Base-by-base conservation (phyloP, 164 flowering plant species). In the Akebia trifoliata region DNA sequence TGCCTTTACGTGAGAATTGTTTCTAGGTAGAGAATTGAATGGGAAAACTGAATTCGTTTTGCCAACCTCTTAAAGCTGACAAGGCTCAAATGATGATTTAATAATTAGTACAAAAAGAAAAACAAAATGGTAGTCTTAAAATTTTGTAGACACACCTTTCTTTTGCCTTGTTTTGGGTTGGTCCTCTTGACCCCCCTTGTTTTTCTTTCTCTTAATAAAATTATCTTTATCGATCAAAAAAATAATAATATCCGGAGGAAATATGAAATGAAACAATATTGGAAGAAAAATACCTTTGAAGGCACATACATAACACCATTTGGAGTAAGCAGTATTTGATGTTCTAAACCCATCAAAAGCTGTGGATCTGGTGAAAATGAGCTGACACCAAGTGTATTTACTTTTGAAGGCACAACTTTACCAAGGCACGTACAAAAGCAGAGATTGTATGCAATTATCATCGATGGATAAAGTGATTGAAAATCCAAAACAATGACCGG, bases 381-480 rank as follows among this genome's bases (percentile, higher is more conserved):
- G 72, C 82, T 79, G 57, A 94, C 96, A 56, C 99, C 99, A 57
- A 94, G 89, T 6, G 63, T 68, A 66, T 83, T 65, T 45, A 61
- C 72, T 74, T 76, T 83, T 48, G 95, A 64, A 55, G 93, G 84
- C 38, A 53, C 42, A 57, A 88, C 69, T 64, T 86, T 90, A n/a
- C 97, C 96, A 6, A 94, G 89, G 77, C 97, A 90, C 4, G 96
- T 86, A 60, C 78, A 87, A 72, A 76, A 94, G 72, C 99, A 94
- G 50, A 94, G 97, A 65, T 94, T 90, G 67, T 94, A 94, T 50
- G 86, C 97, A 66, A 94, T 90, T 36, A 94, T 78, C 92, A 94
- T 94, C 26, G 99, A 94, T 57, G 99, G 99, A 79, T 94, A 94
- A 48, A 94, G 92, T 45, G 97, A 84, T 66, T 94, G 99, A 50